Percentiles rank a stretch among this genome's conserved stretches.
Evolutionary conservation across 441 rosid species (phyloP).

Genomic region (Populus trichocarpa): DNA sequence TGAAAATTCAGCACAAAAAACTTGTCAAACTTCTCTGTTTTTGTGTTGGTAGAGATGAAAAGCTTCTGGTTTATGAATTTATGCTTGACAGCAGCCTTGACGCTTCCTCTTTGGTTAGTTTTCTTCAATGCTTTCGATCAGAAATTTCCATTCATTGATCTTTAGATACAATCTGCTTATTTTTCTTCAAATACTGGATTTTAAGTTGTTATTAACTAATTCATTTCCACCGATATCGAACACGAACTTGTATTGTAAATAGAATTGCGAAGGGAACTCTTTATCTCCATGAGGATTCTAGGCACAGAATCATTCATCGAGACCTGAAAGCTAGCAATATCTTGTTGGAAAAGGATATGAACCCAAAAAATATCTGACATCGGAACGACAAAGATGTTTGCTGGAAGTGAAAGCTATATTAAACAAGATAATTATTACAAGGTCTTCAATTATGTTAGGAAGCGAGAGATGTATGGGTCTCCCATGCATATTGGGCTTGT

Average conservation of each 20-base stretch:
- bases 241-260: conserved; percentile 23
- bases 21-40: conserved; percentile 38
- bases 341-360: conserved; percentile 33
- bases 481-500: too few species aligned
- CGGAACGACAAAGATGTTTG: conserved; percentile 42
- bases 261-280: conserved; percentile 38
- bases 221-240: background rate
- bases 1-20: conserved; percentile 38
- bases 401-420: conserved; percentile 3
- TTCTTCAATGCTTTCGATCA: background rate
- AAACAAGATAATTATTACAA: too few species aligned
- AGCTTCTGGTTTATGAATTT: conserved; percentile 37
- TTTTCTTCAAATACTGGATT: too few species aligned
- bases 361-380: conserved; percentile 41
- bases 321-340: conserved; percentile 43
- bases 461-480: too few species aligned
- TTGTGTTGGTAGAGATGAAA: conserved; percentile 28
- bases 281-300: conserved; percentile 46
- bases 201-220: background rate
- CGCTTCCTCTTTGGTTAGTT: conserved; percentile 32
- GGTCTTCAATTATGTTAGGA: too few species aligned
- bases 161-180: too few species aligned
- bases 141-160: too few species aligned
- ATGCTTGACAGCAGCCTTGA: conserved; percentile 41
- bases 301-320: conserved; percentile 36